Evolutionary conservation across 768 basidiomycete genomes (phyloP).

Genomic region (Mycena olivaceomarginata): DNA sequence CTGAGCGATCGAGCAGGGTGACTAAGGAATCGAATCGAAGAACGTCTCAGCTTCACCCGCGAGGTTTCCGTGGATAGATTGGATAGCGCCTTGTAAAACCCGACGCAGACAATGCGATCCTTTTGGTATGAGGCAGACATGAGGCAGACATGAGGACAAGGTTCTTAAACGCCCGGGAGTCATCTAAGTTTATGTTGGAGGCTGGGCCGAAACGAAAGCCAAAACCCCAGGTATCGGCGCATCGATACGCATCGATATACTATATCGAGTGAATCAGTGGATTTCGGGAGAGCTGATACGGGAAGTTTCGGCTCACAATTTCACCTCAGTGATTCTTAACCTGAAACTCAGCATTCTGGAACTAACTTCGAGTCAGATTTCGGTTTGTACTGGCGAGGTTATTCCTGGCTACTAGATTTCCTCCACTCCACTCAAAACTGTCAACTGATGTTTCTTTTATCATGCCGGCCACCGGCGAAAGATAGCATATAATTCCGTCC

Average conservation of each 20-base stretch:
- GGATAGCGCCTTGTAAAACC: neutral
- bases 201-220: neutral
- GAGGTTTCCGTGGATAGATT: neutral
- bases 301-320: too few species aligned
- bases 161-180: neutral
- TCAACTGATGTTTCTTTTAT: neutral
- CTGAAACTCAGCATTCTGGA: too few species aligned
- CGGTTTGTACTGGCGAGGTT: neutral
- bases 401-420: neutral
- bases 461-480: slow-evolving; percentile 9
- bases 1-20: too few species aligned
- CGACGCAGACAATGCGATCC: neutral
- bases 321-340: too few species aligned
- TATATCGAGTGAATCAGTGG: too few species aligned
- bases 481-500: slow-evolving; percentile 10
- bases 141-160: neutral
- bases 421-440: neutral
- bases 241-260: too few species aligned
- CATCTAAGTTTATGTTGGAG: neutral
- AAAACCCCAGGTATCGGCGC: too few species aligned
- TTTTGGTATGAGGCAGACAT: neutral
- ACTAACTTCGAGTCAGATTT: too few species aligned
- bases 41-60: too few species aligned
- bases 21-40: too few species aligned
- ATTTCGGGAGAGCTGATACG: too few species aligned